These are phyloP conservation scores for Tilletia caries DNA, from an alignment of 1,284 basidiomycete species.

Conservation along the genomic window DNA sequence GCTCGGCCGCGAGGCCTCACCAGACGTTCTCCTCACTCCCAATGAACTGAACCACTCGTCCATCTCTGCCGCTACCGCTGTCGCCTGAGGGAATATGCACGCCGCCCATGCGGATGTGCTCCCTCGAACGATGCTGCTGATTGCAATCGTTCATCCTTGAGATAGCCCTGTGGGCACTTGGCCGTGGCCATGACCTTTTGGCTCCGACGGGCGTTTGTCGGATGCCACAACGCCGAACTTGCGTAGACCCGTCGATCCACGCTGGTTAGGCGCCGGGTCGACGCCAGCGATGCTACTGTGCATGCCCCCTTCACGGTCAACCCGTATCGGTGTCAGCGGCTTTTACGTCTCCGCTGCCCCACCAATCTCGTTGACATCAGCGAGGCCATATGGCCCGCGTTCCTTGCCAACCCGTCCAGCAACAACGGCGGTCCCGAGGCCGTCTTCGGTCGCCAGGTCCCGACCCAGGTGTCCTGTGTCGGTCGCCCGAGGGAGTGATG, in stretches of 20 bases:
- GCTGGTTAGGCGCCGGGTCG: neutral
- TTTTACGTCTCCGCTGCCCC: neutral
- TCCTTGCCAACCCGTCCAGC: neutral
- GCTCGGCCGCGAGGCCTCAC: too few relatives aligned
- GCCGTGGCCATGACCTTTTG: too few relatives aligned
- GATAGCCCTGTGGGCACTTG: too few relatives aligned
- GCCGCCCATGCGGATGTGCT: too few relatives aligned
- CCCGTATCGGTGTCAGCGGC: neutral
- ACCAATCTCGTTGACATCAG: neutral
- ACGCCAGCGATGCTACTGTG: neutral
- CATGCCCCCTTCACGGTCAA: neutral
- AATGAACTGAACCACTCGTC: too few relatives aligned
- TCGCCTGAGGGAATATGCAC: too few relatives aligned
- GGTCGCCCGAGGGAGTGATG: neutral
- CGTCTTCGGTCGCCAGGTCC: neutral
- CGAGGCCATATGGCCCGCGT: neutral
- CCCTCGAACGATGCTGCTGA: too few relatives aligned
- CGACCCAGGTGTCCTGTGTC: neutral
- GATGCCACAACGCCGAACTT: neutral
- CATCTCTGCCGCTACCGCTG: too few relatives aligned
- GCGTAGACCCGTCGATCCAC: too few relatives aligned
- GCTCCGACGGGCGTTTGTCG: too few relatives aligned
- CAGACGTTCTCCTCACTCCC: too few relatives aligned
- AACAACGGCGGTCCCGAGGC: neutral
- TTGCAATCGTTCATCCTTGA: too few relatives aligned